Base-by-base conservation (phyloP, 2,329 filamentous ascomycete species). In the Pyrenophora teres region DNA sequence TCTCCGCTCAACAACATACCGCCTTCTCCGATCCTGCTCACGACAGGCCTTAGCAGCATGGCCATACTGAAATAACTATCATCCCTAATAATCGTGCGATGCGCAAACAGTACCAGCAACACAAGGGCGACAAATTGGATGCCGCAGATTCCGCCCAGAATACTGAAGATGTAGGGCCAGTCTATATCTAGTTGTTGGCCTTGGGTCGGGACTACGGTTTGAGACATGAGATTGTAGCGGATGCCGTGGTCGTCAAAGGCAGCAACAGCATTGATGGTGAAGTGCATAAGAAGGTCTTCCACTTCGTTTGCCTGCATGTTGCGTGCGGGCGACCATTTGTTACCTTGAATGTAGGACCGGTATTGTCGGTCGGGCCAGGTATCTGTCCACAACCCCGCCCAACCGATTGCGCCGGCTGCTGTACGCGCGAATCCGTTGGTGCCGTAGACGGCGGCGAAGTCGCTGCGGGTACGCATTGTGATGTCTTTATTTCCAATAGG, bases 201-300 rank as follows among this genome's bases (percentile, higher is more conserved):
- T 38, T 65, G 64, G 0, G 32, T 40, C 1, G 59, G 52, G 9
- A 59, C 35, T 0, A 38, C 48, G 15, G 33, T 50, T 52, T 59
- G 49, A 0, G 56, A 42, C 0, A 16, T 39, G 7, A 70, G 35
- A 6, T 56, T 59, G 47, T 65, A 64, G 2, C 59, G 62, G 7
- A 65, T 53, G 7, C 70, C 68, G 23, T 71, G 68, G 38, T 73
- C 68, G 40, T 73, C 68, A 31, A 69, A 71, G 1, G 69, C 68
- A 0, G 70, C 69, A 4, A 72, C 59, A 0, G 69, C 63, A 8
- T 67, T 64, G 36, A 71, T 67, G 1, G 62, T 65, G 41, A 67
- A 72, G 3, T 67, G 63, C 46, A 63, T 54, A 0, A 72, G 42
- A 2, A 70, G n/a, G 4, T 67, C 54, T 31, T 65, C 60, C 2